These are phyloP conservation scores for Globisporangium barbulae DNA, from an alignment of 352 stramenopile species.

Conservation along the genomic window DNA sequence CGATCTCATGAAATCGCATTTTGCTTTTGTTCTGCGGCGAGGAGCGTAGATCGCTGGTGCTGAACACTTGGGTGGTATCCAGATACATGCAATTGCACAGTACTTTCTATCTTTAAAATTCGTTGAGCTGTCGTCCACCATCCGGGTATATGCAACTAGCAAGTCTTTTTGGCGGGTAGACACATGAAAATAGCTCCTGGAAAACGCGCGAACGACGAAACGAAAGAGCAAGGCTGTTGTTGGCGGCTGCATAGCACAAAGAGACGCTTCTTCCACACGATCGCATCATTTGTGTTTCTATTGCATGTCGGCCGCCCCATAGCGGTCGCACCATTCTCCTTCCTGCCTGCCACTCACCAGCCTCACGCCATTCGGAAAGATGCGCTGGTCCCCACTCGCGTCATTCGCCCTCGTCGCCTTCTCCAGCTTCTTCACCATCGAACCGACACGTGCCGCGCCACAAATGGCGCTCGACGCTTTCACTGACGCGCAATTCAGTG, in stretches of 20 bases:
- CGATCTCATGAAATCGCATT: neutral
- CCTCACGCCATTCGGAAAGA: conserved; percentile 1
- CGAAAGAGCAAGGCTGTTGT: neutral
- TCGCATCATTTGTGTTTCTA: neutral
- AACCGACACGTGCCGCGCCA: neutral
- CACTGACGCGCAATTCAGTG: conserved; percentile 13
- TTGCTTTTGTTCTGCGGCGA: neutral
- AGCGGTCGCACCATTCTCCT: neutral
- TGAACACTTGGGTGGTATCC: neutral
- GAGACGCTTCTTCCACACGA: neutral
- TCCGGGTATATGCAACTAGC: neutral
- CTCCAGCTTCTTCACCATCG: neutral
- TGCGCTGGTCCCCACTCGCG: neutral
- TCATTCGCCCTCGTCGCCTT: neutral
- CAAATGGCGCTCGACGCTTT: neutral
- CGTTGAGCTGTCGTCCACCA: neutral
- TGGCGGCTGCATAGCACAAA: neutral
- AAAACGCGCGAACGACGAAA: neutral
- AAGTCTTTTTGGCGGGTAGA: neutral
- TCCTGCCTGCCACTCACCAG: neutral
- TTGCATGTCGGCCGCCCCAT: too few species aligned
- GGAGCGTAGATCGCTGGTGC: neutral
- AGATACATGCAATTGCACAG: neutral
- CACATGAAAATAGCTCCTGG: conserved; percentile 2
- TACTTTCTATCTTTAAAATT: neutral